These are phyloP conservation scores for Erucastrum elatum DNA, from an alignment of 345 rosid genomes.

Conservation along the genomic window DNA sequence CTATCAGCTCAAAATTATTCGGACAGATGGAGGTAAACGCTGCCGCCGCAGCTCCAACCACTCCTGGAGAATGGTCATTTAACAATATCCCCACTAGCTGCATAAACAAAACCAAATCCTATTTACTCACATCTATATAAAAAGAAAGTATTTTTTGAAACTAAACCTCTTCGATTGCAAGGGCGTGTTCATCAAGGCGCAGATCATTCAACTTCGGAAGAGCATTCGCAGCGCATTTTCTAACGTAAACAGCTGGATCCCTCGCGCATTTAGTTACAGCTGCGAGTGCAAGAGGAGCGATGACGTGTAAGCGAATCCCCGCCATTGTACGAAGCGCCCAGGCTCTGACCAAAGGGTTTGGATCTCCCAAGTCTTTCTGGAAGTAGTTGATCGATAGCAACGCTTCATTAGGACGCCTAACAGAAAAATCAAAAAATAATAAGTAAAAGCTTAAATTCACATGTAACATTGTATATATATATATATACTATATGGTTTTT, in stretches of 20 bases:
- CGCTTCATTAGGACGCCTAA: constrained; percentile 96
- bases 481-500: neutral
- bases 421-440: too few relatives aligned
- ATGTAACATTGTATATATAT: neutral
- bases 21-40: constrained; percentile 90
- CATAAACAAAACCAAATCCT: constrained; percentile 28
- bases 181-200: constrained; percentile 69
- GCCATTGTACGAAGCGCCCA: constrained; percentile 99
- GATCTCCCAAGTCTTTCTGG: constrained; percentile 95
- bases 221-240: constrained; percentile 97
- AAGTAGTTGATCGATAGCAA: constrained; percentile 89
- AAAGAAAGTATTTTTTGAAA: constrained; percentile 9
- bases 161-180: constrained; percentile 77
- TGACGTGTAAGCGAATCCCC: constrained; percentile 80
- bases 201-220: constrained; percentile 89
- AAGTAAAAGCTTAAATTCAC: too few relatives aligned
- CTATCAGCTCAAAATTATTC: constrained; percentile 68
- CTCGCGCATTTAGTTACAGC: constrained; percentile 86
- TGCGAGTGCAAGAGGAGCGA: constrained; percentile 84
- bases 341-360: constrained; percentile 92
- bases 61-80: constrained; percentile 83
- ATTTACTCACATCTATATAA: neutral
- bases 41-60: constrained; percentile 96
- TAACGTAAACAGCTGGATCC: constrained; percentile 90
- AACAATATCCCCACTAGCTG: constrained; percentile 85